These are phyloP conservation scores for Phytopythium cucurbitacearum DNA, from an alignment of 352 stramenopile genomes.

Conservation along the genomic window DNA sequence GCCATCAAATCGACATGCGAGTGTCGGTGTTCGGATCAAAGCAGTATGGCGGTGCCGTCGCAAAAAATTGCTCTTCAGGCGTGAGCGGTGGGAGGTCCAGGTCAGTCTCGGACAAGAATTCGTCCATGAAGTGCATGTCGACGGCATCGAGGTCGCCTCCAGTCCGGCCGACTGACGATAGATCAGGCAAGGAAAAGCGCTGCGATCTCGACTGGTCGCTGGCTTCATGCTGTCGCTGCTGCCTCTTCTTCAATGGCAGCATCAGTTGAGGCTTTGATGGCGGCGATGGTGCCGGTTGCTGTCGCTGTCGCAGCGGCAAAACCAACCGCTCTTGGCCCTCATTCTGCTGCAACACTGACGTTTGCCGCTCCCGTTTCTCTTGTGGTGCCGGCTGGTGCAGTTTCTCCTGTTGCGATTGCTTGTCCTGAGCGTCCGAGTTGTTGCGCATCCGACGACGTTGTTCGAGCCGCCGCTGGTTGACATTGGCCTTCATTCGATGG, in stretches of 20 bases:
- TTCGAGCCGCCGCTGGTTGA: constrained; percentile 34
- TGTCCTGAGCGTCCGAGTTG: constrained; percentile 4
- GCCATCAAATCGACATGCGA: constrained; percentile 17
- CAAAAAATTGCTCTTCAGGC: not conserved
- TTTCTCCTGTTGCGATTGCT: not conserved
- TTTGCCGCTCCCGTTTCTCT: no score
- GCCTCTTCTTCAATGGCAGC: constrained; percentile 2
- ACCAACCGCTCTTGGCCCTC: no score
- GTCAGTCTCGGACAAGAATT: constrained; percentile 21
- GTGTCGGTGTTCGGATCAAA: constrained; percentile 7
- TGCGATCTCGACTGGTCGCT: constrained; percentile 7
- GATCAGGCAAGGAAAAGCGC: constrained; percentile 13
- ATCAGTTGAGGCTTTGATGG: not conserved
- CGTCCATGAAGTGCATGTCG: constrained; percentile 17
- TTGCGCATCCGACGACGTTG: constrained; percentile 20
- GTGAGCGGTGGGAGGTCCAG: constrained; percentile 18
- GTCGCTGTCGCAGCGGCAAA: no score
- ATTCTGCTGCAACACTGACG: no score
- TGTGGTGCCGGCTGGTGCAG: no score
- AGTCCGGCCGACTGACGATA: not conserved
- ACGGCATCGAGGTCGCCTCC: constrained; percentile 11
- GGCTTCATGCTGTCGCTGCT: not conserved
- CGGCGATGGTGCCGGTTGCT: not conserved
- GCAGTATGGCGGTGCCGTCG: constrained; percentile 1
- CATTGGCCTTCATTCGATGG: constrained; percentile 40